Evolutionary conservation across 257 asterid genomes (phyloP).

Genomic region (Capsicum pubescens): DNA sequence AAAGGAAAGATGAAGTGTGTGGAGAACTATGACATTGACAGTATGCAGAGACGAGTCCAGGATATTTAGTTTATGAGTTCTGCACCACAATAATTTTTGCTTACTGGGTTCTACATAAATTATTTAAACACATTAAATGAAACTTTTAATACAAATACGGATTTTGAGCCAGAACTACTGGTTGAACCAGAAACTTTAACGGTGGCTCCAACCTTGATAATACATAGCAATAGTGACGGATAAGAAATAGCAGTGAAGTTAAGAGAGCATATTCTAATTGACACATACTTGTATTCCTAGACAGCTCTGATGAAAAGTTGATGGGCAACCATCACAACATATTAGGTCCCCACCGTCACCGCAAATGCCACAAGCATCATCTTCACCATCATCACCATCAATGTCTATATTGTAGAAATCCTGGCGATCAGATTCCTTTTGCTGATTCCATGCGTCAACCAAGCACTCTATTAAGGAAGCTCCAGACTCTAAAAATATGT

Average conservation of each 20-base stretch:
- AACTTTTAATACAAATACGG: neutral
- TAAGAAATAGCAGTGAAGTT: neutral
- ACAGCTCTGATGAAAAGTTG: conserved; percentile 37
- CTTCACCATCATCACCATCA: conserved; percentile 36
- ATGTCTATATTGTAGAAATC: conserved; percentile 1
- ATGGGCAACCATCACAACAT: conserved; percentile 39
- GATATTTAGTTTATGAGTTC: neutral
- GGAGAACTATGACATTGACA: neutral
- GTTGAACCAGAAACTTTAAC: neutral
- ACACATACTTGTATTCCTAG: conserved; percentile 31
- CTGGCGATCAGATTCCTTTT: conserved; percentile 28
- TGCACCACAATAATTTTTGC: neutral
- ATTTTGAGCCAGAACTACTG: neutral
- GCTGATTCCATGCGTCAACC: conserved; percentile 37
- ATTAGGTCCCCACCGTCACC: conserved; percentile 41
- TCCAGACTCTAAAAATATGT: conserved; percentile 35
- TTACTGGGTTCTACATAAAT: neutral
- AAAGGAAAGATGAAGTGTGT: neutral
- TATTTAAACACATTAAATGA: neutral
- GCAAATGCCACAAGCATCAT: conserved; percentile 38
- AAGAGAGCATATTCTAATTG: conserved; percentile 2
- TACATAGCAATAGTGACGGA: neutral
- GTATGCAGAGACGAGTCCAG: neutral
- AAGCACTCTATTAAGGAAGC: conserved; percentile 28
- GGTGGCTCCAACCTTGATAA: neutral